A percentile compares a stretch with the other conserved stretches of the same genome.
These are phyloP conservation scores for Stachybotrys echinatus DNA, from an alignment of 2,329 filamentous ascomycete genomes.

Conservation along the genomic window DNA sequence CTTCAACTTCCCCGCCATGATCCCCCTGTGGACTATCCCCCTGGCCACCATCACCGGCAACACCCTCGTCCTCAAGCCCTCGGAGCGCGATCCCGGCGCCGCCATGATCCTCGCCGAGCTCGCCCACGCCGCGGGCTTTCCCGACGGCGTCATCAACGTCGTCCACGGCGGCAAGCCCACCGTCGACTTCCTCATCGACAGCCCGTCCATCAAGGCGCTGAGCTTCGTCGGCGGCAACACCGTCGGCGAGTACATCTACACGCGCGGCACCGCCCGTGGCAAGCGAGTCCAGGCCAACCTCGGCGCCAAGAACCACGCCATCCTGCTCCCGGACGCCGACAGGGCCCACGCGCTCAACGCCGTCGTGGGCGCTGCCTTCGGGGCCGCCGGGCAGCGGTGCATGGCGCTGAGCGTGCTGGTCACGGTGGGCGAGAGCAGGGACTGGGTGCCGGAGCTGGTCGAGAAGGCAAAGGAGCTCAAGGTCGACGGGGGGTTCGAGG, in stretches of 20 bases:
- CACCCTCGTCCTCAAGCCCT: slow-evolving; percentile 76
- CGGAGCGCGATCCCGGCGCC: slow-evolving; percentile 74
- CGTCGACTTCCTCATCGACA: slow-evolving; percentile 65
- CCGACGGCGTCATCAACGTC: slow-evolving; percentile 67
- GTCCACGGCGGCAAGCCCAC: slow-evolving; percentile 60
- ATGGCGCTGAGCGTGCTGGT: slow-evolving; percentile 65
- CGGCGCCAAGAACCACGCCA: slow-evolving; percentile 66
- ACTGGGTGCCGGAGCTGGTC: slow-evolving; percentile 59
- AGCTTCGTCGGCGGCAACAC: slow-evolving; percentile 65
- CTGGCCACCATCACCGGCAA: slow-evolving; percentile 80
- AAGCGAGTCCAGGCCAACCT: slow-evolving; percentile 67
- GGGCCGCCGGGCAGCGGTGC: slow-evolving; percentile 63
- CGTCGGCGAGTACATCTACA: slow-evolving; percentile 65
- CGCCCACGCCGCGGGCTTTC: slow-evolving; percentile 71
- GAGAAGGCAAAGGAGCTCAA: slow-evolving; percentile 52
- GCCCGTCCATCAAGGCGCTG: slow-evolving; percentile 63
- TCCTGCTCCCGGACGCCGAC: slow-evolving; percentile 62
- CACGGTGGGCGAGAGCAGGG: slow-evolving; percentile 59
- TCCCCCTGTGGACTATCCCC: slow-evolving; percentile 81
- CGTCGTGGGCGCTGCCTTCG: slow-evolving; percentile 62
- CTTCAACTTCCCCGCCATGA: slow-evolving; percentile 86
- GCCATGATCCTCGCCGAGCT: slow-evolving; percentile 80
- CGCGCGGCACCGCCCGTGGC: slow-evolving; percentile 61
- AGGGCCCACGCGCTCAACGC: slow-evolving; percentile 64
- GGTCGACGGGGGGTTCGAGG: slow-evolving; percentile 14